These are phyloP conservation scores for Aulographum hederae DNA, from an alignment of 2,329 filamentous ascomycete species.

Conservation along the genomic window DNA sequence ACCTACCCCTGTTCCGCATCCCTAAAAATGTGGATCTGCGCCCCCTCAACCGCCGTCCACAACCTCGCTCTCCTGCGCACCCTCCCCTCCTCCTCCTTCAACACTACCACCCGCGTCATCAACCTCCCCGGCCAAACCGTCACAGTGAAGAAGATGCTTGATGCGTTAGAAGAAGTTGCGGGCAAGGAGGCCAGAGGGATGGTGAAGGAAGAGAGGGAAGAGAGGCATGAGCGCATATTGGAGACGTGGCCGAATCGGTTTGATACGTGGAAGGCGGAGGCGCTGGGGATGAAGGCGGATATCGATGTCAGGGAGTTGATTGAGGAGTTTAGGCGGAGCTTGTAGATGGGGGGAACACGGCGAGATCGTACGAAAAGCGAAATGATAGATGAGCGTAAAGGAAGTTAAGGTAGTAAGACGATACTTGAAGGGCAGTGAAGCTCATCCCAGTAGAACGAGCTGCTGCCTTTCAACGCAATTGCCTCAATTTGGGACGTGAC, in stretches of 20 bases:
- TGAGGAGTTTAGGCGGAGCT: too few species aligned
- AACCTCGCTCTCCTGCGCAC: conserved; percentile 35
- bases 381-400: too few species aligned
- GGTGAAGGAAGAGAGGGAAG: conserved; percentile 32
- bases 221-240: conserved; percentile 32
- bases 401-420: too few species aligned
- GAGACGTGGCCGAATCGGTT: conserved; percentile 38
- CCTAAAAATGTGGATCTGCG: conserved; percentile 39
- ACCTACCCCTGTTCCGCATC: conserved; percentile 31
- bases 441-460: too few species aligned
- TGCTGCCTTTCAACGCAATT: too few species aligned
- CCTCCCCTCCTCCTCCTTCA: conserved; percentile 30
- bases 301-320: conserved; percentile 27
- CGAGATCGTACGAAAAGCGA: too few species aligned
- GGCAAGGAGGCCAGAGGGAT: conserved; percentile 32
- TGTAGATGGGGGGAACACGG: too few species aligned
- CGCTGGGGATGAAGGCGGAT: conserved; percentile 33
- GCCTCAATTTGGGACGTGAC: too few species aligned
- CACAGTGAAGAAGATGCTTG: conserved; percentile 36
- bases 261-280: conserved; percentile 34
- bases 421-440: too few species aligned
- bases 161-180: conserved; percentile 35
- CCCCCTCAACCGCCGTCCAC: conserved; percentile 32
- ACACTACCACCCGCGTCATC: conserved; percentile 31
- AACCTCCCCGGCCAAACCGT: conserved; percentile 36